Percentiles rank a stretch among this genome's conserved stretches.
Conservation (phyloP, 2,329 filamentous ascomycete species). For the Alternaria alternata region DNA sequence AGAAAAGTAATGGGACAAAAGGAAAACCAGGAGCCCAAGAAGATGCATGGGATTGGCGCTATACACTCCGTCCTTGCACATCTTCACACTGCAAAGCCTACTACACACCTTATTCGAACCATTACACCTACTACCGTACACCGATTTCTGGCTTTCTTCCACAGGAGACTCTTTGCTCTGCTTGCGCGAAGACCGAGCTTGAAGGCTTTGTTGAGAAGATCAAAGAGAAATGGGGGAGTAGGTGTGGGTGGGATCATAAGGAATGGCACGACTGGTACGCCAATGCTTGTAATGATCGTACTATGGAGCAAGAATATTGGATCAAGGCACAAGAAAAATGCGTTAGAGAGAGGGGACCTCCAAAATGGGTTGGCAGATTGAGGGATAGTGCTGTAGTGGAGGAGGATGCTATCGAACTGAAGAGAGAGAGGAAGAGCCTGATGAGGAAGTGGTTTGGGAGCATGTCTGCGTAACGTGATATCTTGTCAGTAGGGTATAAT, state of each 20-base stretch:
- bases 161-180: constrained; percentile 36
- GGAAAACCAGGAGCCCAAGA: not conserved
- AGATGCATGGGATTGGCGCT: constrained; percentile 38
- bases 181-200: constrained; percentile 36
- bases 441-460: constrained; percentile 31
- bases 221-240: constrained; percentile 30
- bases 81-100: constrained; percentile 23
- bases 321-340: constrained; percentile 40
- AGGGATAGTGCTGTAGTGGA: constrained; percentile 5
- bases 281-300: constrained; percentile 26
- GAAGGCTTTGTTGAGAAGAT: constrained; percentile 30
- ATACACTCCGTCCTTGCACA: constrained; percentile 38
- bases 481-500: not conserved
- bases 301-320: constrained; percentile 39
- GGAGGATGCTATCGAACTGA: constrained; percentile 15
- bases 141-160: constrained; percentile 23
- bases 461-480: constrained; percentile 1
- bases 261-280: constrained; percentile 41
- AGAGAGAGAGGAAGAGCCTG: constrained; percentile 19
- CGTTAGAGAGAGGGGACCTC: constrained; percentile 28
- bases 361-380: constrained; percentile 5
- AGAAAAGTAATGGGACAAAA: constrained; percentile 1
- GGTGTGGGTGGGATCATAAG: constrained; percentile 29
- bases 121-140: constrained; percentile 36
- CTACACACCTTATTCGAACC: constrained; percentile 39